Conservation (phyloP, 345 rosid species). For the Dovyalis caffra region DNA sequence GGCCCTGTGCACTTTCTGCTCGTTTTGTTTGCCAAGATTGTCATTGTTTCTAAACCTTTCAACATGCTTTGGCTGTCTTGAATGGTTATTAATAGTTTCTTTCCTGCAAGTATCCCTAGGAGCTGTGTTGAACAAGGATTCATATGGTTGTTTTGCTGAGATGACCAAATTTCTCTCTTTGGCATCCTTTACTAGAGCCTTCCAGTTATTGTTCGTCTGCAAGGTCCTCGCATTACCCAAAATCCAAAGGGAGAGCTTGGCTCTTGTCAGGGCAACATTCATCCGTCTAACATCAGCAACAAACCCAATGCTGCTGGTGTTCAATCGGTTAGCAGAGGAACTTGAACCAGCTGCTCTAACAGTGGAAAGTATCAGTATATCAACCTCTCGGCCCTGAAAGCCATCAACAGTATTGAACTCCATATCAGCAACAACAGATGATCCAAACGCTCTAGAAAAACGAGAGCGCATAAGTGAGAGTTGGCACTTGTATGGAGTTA, state of each 20-base stretch:
- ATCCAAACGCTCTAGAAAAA: conserved; percentile 68
- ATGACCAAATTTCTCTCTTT: conserved; percentile 67
- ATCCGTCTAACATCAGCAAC: conserved; percentile 91
- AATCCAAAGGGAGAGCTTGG: conserved; percentile 89
- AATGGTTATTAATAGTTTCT: conserved; percentile 26
- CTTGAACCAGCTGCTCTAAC: conserved; percentile 70
- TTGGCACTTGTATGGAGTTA: conserved; percentile 88
- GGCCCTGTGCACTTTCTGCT: conserved; percentile 23
- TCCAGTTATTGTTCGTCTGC: conserved; percentile 71
- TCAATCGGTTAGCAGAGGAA: conserved; percentile 30
- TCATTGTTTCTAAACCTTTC: conserved; percentile 19
- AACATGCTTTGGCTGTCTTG: conserved; percentile 21
- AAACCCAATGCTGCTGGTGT: conserved; percentile 76
- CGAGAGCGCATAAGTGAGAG: conserved; percentile 77
- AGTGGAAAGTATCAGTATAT: conserved; percentile 82
- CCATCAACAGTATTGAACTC: conserved; percentile 96
- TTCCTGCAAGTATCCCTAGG: conserved; percentile 19
- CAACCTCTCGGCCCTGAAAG: conserved; percentile 96
- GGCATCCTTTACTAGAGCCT: conserved; percentile 84
- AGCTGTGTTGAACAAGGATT: conserved; percentile 36
- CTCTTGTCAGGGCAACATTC: conserved; percentile 98
- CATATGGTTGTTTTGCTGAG: conserved; percentile 60
- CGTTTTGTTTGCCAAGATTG: conserved; percentile 30
- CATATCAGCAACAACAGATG: conserved; percentile 69
- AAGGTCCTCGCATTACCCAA: conserved; percentile 81